Conservation (phyloP, 495 filamentous ascomycete genomes). For the Penicillium ucsense region DNA sequence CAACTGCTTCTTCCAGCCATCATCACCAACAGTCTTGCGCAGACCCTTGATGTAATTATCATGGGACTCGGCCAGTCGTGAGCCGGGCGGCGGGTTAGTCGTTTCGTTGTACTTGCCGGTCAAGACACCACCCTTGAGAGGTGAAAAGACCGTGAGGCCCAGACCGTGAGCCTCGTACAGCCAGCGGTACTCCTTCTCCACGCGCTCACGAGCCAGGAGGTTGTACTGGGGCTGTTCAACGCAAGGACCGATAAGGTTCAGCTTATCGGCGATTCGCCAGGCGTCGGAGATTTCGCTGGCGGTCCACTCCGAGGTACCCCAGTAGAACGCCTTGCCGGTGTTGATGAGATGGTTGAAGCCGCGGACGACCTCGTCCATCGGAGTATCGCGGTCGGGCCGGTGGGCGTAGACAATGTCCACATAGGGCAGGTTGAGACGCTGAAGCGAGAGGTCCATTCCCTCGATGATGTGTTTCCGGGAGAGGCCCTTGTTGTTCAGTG, state of each 20-base stretch:
- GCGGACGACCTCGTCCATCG: conserved; percentile 79
- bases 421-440: conserved; percentile 58
- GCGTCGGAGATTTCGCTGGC: conserved; percentile 74
- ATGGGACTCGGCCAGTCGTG: conserved; percentile 31
- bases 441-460: conserved; percentile 52
- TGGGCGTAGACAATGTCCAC: conserved; percentile 81
- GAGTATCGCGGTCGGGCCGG: conserved; percentile 70
- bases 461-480: conserved; percentile 78
- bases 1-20: conserved; percentile 14
- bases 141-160: conserved; percentile 66
- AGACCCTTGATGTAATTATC: conserved; percentile 24
- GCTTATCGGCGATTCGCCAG: conserved; percentile 59
- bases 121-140: conserved; percentile 62
- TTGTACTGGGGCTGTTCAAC: conserved; percentile 86
- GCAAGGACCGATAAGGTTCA: conserved; percentile 69
- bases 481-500: conserved; percentile 67
- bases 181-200: conserved; percentile 65
- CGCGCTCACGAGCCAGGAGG: conserved; percentile 58
- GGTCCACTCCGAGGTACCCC: conserved; percentile 84
- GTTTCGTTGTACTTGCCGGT: conserved; percentile 75
- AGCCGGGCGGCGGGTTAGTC: conserved; percentile 23
- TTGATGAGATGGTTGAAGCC: conserved; percentile 76
- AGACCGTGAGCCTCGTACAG: conserved; percentile 55
- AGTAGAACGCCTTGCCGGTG: conserved; percentile 75
- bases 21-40: conserved; percentile 17